phyloP scores from a whole-genome alignment of 1,284 basidiomycete species.

The Sporisorium sorghi region DNA sequence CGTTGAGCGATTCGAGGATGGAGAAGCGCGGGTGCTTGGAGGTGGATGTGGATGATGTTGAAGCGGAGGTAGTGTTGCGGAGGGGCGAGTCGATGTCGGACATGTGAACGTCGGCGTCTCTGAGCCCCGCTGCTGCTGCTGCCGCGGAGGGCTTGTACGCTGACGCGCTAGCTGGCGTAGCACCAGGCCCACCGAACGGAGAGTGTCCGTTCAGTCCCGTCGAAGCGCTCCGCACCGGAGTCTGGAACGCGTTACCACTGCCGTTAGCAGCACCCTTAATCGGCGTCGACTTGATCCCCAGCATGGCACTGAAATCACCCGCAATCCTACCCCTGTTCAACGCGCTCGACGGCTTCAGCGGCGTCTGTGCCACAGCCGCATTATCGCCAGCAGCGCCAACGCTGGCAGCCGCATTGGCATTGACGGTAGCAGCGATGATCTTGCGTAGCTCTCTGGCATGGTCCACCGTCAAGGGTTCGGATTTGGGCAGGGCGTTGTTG shows the following conservation, averaged over 20 bases:
- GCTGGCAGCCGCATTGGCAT: constrained; percentile 15
- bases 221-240: constrained; percentile 10
- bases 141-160: constrained; percentile 39
- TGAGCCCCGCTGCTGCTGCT: background rate
- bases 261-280: constrained; percentile 13
- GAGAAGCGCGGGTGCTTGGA: constrained; percentile 6
- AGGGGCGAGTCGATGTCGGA: constrained; percentile 43
- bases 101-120: constrained; percentile 27
- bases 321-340: constrained; percentile 35
- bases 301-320: constrained; percentile 22
- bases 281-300: constrained; percentile 39
- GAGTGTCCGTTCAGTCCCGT: constrained; percentile 6
- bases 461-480: constrained; percentile 38
- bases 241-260: constrained; percentile 24
- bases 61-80: constrained; percentile 3
- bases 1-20: constrained; percentile 59
- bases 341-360: constrained; percentile 38
- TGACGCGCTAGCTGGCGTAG: constrained; percentile 34
- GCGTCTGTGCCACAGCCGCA: constrained; percentile 6
- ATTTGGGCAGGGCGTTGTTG: constrained; percentile 42
- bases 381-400: background rate
- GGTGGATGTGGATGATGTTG: constrained; percentile 1
- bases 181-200: constrained; percentile 24
- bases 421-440: constrained; percentile 40
- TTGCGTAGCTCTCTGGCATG: constrained; percentile 49